Conservation (phyloP, 495 filamentous ascomycete species). For the Sporormia fimetaria region DNA sequence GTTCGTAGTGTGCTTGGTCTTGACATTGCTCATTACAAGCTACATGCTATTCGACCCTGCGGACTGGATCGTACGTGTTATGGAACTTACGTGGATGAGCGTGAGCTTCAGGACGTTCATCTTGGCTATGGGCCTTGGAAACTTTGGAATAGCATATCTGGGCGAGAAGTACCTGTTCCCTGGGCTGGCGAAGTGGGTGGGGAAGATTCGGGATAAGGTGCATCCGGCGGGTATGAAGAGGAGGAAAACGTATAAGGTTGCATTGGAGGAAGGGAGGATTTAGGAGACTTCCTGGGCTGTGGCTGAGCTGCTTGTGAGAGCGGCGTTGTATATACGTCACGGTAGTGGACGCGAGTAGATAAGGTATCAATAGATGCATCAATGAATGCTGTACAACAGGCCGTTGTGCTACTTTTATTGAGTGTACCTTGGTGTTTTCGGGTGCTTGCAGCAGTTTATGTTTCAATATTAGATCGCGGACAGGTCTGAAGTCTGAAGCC, state of each 20-base stretch:
- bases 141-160: constrained; percentile 54
- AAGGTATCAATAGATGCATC: too few species aligned
- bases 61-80: constrained; percentile 53
- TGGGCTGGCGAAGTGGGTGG: constrained; percentile 55
- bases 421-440: too few species aligned
- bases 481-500: too few species aligned
- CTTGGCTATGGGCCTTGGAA: constrained; percentile 52
- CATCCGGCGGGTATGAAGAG: constrained; percentile 53
- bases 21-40: constrained; percentile 50
- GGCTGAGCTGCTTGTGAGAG: too few species aligned
- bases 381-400: too few species aligned
- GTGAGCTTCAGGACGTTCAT: constrained; percentile 59
- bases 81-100: constrained; percentile 75
- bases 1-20: constrained; percentile 65
- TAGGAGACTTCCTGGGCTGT: too few species aligned
- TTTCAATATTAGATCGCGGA: too few species aligned
- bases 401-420: too few species aligned
- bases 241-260: constrained; percentile 76
- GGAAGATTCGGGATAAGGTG: constrained; percentile 43
- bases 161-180: constrained; percentile 63
- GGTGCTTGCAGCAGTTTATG: too few species aligned
- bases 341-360: too few species aligned
- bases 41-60: constrained; percentile 73
- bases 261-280: constrained; percentile 58
- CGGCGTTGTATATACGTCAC: too few species aligned